phyloP scores from a whole-genome alignment of 2,329 filamentous ascomycete species.

The Exophiala sp. region DNA sequence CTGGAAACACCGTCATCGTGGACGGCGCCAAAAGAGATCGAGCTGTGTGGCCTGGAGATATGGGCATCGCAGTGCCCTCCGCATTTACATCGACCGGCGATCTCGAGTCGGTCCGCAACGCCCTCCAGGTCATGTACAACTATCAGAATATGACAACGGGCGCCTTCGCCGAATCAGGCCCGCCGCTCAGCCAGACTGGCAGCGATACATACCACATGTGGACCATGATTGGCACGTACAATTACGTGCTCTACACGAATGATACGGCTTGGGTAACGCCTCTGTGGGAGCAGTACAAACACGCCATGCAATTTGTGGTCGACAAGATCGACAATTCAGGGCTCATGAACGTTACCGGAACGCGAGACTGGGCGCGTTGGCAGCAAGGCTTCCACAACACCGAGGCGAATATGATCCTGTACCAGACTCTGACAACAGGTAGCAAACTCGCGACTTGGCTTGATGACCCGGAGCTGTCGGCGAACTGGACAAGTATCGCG shows the following conservation, averaged over 20 bases:
- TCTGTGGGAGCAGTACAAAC: slow-evolving; percentile 50
- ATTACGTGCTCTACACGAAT: slow-evolving; percentile 56
- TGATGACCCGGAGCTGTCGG: slow-evolving; percentile 37
- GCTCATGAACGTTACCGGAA: slow-evolving; percentile 49
- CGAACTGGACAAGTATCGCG: not conserved
- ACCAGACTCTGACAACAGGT: slow-evolving; percentile 54
- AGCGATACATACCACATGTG: slow-evolving; percentile 46
- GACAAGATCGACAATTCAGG: slow-evolving; percentile 42
- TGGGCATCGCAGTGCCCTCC: slow-evolving; percentile 49
- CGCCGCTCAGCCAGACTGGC: slow-evolving; percentile 34
- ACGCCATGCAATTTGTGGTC: slow-evolving; percentile 47
- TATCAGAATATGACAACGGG: slow-evolving; percentile 37
- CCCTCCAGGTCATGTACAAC: slow-evolving; percentile 48
- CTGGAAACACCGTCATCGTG: slow-evolving; percentile 42
- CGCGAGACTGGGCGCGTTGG: slow-evolving; percentile 51
- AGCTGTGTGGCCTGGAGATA: slow-evolving; percentile 48
- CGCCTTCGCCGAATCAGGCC: slow-evolving; percentile 36
- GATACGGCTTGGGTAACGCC: slow-evolving; percentile 47
- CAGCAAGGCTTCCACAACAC: slow-evolving; percentile 51
- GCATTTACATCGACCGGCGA: slow-evolving; percentile 44
- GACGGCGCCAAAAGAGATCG: slow-evolving; percentile 45
- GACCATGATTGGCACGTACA: slow-evolving; percentile 57
- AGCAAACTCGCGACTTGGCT: slow-evolving; percentile 50
- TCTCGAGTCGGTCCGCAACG: slow-evolving; percentile 47
- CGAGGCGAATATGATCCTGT: slow-evolving; percentile 53